phyloP scores from a whole-genome alignment of 495 filamentous ascomycete genomes.

The Penicillium atrosanguineum region DNA sequence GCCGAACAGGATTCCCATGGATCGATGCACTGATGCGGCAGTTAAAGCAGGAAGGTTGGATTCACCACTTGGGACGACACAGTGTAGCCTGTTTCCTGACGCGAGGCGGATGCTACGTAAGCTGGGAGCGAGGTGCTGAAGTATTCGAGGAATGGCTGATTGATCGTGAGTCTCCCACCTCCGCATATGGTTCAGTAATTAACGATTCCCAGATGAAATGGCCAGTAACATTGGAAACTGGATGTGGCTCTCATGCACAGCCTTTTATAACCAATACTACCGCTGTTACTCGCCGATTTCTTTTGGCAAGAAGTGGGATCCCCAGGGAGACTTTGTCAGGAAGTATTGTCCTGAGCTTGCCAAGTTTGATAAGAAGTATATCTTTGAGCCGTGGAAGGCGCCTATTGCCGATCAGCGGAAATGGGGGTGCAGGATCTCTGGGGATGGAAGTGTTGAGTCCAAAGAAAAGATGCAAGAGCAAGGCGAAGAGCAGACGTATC shows the following conservation, averaged over 20 bases:
- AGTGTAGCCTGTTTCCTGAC: constrained; percentile 72
- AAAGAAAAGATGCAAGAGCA: not conserved
- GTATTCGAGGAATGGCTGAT: constrained; percentile 72
- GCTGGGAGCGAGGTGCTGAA: constrained; percentile 70
- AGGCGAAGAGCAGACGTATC: constrained; percentile 46
- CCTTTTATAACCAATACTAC: constrained; percentile 65
- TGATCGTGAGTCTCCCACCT: constrained; percentile 42
- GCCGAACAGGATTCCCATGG: constrained; percentile 68
- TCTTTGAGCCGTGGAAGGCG: constrained; percentile 74
- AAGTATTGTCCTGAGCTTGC: constrained; percentile 62
- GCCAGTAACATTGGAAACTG: constrained; percentile 70
- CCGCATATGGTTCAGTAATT: not conserved
- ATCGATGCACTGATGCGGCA: constrained; percentile 76
- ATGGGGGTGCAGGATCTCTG: constrained; percentile 55
- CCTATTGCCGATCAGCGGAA: constrained; percentile 56
- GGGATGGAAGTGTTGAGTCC: constrained; percentile 41
- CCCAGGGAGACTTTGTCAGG: constrained; percentile 56
- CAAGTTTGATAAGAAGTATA: constrained; percentile 59
- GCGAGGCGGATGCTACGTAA: constrained; percentile 67
- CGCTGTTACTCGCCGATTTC: constrained; percentile 64
- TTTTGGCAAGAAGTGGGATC: constrained; percentile 68
- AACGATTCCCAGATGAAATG: constrained; percentile 50
- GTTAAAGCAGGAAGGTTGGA: constrained; percentile 66
- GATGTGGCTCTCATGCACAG: constrained; percentile 73
- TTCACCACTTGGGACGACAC: constrained; percentile 70